Conservation (phyloP, 352 stramenopile species). For the Phytopythium oedochilum region DNA sequence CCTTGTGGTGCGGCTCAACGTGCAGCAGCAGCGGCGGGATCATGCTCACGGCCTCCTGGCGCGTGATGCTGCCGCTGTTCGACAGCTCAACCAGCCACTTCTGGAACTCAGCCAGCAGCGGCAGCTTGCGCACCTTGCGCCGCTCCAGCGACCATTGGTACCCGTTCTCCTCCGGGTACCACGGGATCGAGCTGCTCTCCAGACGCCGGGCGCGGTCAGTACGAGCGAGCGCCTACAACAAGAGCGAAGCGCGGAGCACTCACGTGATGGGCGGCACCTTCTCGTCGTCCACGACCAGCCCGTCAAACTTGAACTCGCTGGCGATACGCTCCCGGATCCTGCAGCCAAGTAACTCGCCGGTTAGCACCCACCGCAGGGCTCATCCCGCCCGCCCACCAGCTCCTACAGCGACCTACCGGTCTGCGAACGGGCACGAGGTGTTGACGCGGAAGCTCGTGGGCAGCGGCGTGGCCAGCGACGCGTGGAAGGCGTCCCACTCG, state of each 20-base stretch:
- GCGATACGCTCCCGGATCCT: conserved; percentile 85
- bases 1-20: conserved; percentile 90
- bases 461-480: conserved; percentile 81
- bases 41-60: conserved; percentile 99
- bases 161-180: conserved; percentile 86
- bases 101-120: conserved; percentile 91
- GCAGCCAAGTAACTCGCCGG: neutral
- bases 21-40: conserved; percentile 97
- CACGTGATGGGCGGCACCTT: conserved; percentile 69
- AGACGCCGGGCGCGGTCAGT: neutral
- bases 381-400: too few species aligned
- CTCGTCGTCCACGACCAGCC: conserved; percentile 74
- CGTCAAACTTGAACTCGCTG: conserved; percentile 84
- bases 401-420: conserved; percentile 42
- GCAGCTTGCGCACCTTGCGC: conserved; percentile 90
- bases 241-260: neutral
- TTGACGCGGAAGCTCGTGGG: conserved; percentile 94
- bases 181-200: conserved; percentile 64
- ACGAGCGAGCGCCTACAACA: too few species aligned
- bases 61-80: conserved; percentile 92
- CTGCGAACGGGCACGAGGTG: conserved; percentile 80
- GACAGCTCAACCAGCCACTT: conserved; percentile 96
- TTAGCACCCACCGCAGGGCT: neutral
- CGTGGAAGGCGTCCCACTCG: conserved; percentile 92
- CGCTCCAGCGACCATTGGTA: conserved; percentile 89